Base-by-base conservation (phyloP, 495 filamentous ascomycete species). In the Astrothelium subdiscretum region DNA sequence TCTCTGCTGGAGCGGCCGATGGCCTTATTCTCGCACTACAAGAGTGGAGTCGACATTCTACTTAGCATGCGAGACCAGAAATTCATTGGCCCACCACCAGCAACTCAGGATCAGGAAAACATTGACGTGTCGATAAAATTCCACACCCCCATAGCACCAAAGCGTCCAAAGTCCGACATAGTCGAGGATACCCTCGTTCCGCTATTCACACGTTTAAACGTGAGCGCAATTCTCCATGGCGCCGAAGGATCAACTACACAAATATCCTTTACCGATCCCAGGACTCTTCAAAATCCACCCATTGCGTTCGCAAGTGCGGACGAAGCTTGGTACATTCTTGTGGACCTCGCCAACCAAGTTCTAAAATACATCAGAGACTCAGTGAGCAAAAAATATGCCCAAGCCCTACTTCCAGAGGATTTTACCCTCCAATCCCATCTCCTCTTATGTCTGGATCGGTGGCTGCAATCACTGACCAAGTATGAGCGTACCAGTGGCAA, bases 21-120 rank as follows among this genome's bases (percentile, higher is more conserved):
- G 32, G 61, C 57, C 27, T 62, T 57, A 1, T 27, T 63, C 24
- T 48, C 32, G 31, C 65, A 67, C 31, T 67, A 63, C 65, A 67
- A 59, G 40, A 58, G 40, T 32, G 65, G 65, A 15, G 60, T 67
- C 51, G 22, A 48, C 12, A 63, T 67, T 31, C 58, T 62, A 13
- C 20, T 63, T n/a, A 31, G 27, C 15, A 24, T 59, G 12, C 35
- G 35, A 59, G 57, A 11, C 31, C 15, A 15, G 57, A 5, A 35
- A n/a, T 13, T n/a, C 5, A 42, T 38, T 42, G 57, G 20, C 27
- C 57, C 31, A 32, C 4, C 12, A 22, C 24, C 57, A 32, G 12
- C 57, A 15, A 24, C n/a, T 8, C 27, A 26, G 31, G 26, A 15
- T 1, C 27, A 22, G 20, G 24, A 43, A 20, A 60, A 27, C 22